phyloP scores from a whole-genome alignment of 1,284 basidiomycete species.

The Apiotrichum mycotoxinovorans region DNA sequence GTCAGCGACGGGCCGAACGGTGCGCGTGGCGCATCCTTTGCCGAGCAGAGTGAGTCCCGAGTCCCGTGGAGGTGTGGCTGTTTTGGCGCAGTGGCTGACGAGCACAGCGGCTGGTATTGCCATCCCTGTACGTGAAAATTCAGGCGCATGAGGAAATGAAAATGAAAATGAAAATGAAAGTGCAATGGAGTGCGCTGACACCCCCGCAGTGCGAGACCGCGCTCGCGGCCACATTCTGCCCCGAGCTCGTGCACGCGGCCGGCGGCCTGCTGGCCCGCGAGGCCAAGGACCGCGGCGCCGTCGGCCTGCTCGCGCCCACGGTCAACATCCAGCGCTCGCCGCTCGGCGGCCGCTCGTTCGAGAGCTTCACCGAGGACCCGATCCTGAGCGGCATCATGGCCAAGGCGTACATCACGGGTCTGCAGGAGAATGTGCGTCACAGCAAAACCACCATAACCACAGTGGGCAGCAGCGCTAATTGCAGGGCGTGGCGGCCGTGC shows the following conservation, averaged over 20 bases:
- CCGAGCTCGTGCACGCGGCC: neutral
- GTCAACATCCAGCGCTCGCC: slow-evolving; percentile 74
- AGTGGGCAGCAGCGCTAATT: too few relatives aligned
- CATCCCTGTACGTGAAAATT: slow-evolving; percentile 65
- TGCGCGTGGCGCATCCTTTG: slow-evolving; percentile 27
- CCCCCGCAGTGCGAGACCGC: neutral
- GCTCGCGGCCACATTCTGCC: neutral
- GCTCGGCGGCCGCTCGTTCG: slow-evolving; percentile 56
- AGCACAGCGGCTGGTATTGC: slow-evolving; percentile 55
- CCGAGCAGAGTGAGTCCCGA: slow-evolving; percentile 37
- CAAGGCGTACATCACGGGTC: slow-evolving; percentile 66
- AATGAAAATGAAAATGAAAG: too few relatives aligned
- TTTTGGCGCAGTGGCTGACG: too few relatives aligned
- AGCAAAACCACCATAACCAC: too few relatives aligned
- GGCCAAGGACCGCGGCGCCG: slow-evolving; percentile 6
- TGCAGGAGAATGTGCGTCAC: slow-evolving; percentile 54
- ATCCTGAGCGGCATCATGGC: slow-evolving; percentile 64
- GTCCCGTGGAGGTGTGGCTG: too few relatives aligned
- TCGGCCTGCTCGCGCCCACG: slow-evolving; percentile 45
- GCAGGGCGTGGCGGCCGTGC: slow-evolving; percentile 58
- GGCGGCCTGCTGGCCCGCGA: slow-evolving; percentile 1
- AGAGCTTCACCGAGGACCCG: slow-evolving; percentile 72
- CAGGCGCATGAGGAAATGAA: too few relatives aligned
- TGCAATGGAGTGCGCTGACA: too few relatives aligned
- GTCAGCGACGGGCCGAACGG: slow-evolving; percentile 34